Percentiles rank a stretch among this genome's conserved stretches.
Evolutionary conservation across 805 yeast species (phyloP).

Genomic region (Pichia cephalocereana): DNA sequence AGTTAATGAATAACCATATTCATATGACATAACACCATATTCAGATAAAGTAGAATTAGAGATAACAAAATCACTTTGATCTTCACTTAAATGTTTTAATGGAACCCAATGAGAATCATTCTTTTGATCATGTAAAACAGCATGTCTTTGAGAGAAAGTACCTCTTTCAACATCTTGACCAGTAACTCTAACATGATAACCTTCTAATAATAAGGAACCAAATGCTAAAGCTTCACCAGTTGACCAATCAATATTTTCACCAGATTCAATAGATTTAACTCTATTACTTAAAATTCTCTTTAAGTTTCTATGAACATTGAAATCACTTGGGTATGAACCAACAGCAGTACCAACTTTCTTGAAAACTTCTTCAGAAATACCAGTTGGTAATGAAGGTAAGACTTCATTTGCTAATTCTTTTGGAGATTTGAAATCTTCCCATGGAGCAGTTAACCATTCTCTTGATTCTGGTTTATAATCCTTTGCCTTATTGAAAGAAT

Average conservation of each 20-base stretch:
- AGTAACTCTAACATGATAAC: conserved; percentile 92
- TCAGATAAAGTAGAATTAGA: conserved; percentile 95
- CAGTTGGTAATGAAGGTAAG: conserved; percentile 94
- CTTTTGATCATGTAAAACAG: conserved; percentile 93
- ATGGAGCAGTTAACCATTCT: conserved; percentile 97
- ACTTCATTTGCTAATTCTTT: conserved; percentile 93
- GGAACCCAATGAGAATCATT: conserved; percentile 81
- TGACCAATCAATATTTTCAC: conserved; percentile 97
- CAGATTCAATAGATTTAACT: conserved; percentile 71
- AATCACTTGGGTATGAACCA: conserved; percentile 78
- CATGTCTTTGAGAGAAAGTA: conserved; percentile 99
- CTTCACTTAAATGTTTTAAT: conserved; percentile 65
- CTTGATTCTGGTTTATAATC: conserved; percentile 85
- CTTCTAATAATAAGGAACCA: conserved; percentile 87
- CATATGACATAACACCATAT: conserved; percentile 99
- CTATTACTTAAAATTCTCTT: conserved; percentile 88
- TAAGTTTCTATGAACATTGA: conserved; percentile 89
- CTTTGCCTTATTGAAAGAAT: conserved; percentile 78
- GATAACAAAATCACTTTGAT: conserved; percentile 80
- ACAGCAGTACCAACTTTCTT: conserved; percentile 71
- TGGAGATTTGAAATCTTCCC: conserved; percentile 99
- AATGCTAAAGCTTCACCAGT: conserved; percentile 99
- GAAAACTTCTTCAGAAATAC: conserved; percentile 60
- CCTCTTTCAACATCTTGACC: conserved; percentile 99
- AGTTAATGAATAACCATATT: conserved; percentile 96